phyloP scores from a whole-genome alignment of 1,284 basidiomycete genomes.

The Cutaneotrichosporon curvatum region DNA sequence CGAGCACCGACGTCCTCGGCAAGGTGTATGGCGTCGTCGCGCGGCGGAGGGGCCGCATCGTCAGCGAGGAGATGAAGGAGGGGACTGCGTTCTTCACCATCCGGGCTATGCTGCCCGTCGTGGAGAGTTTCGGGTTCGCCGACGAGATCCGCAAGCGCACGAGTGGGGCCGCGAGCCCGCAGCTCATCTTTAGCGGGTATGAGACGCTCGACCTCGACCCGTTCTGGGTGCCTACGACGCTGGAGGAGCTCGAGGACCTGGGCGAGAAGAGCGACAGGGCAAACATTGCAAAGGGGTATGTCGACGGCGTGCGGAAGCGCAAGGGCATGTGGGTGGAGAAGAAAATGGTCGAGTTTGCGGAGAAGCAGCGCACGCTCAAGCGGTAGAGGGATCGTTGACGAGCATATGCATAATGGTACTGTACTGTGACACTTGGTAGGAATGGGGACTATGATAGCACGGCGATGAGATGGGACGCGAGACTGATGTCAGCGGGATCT shows the following conservation, averaged over 20 bases:
- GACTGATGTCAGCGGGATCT: background rate
- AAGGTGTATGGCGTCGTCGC: constrained; percentile 96
- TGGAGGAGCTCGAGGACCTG: constrained; percentile 94
- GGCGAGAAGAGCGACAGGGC: constrained; percentile 91
- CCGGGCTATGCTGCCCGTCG: constrained; percentile 83
- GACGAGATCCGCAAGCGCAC: constrained; percentile 96
- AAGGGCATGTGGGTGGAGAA: constrained; percentile 94
- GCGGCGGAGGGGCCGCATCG: constrained; percentile 79
- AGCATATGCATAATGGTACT: no score
- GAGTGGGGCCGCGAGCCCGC: constrained; percentile 91
- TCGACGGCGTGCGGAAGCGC: constrained; percentile 81
- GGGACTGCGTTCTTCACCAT: constrained; percentile 94
- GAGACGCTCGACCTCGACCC: constrained; percentile 88
- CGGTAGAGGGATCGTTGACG: no score
- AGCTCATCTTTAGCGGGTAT: constrained; percentile 90
- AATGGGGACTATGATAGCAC: constrained; percentile 37
- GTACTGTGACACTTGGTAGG: no score
- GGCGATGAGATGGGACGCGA: constrained; percentile 42
- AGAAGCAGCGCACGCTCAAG: constrained; percentile 95
- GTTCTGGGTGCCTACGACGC: constrained; percentile 98
- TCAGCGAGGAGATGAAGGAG: constrained; percentile 98
- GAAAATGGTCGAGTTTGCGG: constrained; percentile 87
- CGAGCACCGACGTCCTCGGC: constrained; percentile 79
- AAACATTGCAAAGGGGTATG: constrained; percentile 90
- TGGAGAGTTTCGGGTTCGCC: constrained; percentile 95